Evolutionary conservation across 805 yeast species (phyloP).

Genomic region (Ogataea naganishii): DNA sequence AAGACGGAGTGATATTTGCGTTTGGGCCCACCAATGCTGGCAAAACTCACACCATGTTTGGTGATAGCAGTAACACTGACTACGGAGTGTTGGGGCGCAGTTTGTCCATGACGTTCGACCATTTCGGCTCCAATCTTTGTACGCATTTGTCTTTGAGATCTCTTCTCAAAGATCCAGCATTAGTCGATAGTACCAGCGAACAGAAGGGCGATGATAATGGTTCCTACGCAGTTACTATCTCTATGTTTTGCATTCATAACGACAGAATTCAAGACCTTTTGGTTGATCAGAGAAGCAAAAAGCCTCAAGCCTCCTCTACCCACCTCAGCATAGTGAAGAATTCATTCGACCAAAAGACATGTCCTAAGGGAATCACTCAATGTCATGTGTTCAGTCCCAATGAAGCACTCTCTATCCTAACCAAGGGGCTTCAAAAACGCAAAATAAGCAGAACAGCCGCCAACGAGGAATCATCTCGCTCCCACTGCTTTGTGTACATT

Average conservation of each 20-base stretch:
- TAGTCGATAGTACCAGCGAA: slow-evolving; percentile 8
- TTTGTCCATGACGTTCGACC: too few species aligned
- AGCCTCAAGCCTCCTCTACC: slow-evolving; percentile 12
- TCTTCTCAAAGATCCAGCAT: slow-evolving; percentile 5
- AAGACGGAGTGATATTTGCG: slow-evolving; percentile 36
- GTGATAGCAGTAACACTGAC: slow-evolving; percentile 14
- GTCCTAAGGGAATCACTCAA: slow-evolving; percentile 34
- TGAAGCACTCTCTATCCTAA: slow-evolving; percentile 29
- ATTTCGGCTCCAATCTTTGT: slow-evolving; percentile 17
- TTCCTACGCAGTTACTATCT: slow-evolving; percentile 32
- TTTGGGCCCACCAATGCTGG: slow-evolving; percentile 50
- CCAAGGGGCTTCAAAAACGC: slow-evolving; percentile 26
- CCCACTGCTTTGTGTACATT: slow-evolving; percentile 42
- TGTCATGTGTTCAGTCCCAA: slow-evolving; percentile 26
- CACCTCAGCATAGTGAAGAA: slow-evolving; percentile 34
- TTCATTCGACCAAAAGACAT: slow-evolving; percentile 32
- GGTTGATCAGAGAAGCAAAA: slow-evolving; percentile 14
- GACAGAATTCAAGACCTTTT: slow-evolving; percentile 34
- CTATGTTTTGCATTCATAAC: slow-evolving; percentile 45
- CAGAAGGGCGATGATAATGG: slow-evolving; percentile 6
- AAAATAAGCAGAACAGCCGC: slow-evolving; percentile 35
- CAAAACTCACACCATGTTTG: slow-evolving; percentile 31
- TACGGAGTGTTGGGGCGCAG: slow-evolving; percentile 10
- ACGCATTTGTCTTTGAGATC: slow-evolving; percentile 4
- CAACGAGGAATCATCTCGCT: slow-evolving; percentile 37